Evolutionary conservation across 2,329 filamentous ascomycete species (phyloP), one percentile per base, ranked within the genome.

Genomic region (Paraphoma chrysanthemicola): DNA sequence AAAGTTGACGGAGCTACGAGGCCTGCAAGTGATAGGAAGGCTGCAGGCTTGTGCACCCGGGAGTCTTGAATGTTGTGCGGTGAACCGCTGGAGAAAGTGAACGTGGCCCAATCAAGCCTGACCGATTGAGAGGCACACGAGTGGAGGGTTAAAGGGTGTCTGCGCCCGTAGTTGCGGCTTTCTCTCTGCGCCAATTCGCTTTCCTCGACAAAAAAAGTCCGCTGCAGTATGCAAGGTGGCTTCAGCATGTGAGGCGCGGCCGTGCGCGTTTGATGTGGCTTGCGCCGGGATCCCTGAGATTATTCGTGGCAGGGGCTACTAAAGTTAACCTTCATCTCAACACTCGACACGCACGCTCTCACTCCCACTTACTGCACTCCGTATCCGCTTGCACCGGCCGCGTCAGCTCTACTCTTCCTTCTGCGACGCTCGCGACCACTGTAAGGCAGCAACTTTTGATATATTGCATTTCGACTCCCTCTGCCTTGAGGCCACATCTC

Each of bases 401-500:
- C 72, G 68, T 71, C 63, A 71, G 44, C 66, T 47, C 46, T 53
- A 33, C 38, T 57, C 44, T 42, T 52, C 23, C 45, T 53, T 51
- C 59, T 51, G 55, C 62, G 17, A 49, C 52, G 48, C 56, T 56
- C 55, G 47, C 57, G 18, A 41, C 41, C 53, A 42, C 63, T 17
- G 69, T 71, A 73, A 74, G 73, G 65, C 70, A 62, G 53, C 69
- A 60, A 57, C 59, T 64, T 62, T 58, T 47, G 47, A 58, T 56
- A 67, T 59, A 59, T 42, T 47, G 31, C 16, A 30, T 46, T 18
- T 49, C 48, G 33, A 36, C 23, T 18, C 54, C 8, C 33, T 18
- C 48, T 48, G 14, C 30, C 42, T 30, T 66, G 53, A 74, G 68
- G 71, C 69, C 72, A 73, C 71, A 70, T 74, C 59, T 68, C 63